Conservation (phyloP, 495 filamentous ascomycete genomes). For the Wilcoxina mikolae region DNA sequence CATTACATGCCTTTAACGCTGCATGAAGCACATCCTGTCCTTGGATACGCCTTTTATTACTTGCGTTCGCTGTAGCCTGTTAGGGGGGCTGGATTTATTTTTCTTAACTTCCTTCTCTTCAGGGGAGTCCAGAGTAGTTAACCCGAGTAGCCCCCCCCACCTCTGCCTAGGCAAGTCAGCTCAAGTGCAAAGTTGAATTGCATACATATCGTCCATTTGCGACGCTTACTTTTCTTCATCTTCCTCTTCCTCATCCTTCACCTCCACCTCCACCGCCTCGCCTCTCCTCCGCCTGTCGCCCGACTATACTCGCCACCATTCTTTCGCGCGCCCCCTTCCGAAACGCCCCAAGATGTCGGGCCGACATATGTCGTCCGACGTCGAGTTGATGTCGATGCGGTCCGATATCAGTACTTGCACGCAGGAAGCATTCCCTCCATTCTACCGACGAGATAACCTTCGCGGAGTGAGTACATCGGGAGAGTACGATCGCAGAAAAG, state of each 20-base stretch:
- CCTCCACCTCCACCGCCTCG: neutral
- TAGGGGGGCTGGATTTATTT: too few species aligned
- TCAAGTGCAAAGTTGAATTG: neutral
- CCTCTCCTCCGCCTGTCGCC: neutral
- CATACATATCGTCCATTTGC: neutral
- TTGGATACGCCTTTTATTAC: too few species aligned
- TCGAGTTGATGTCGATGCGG: constrained; percentile 4
- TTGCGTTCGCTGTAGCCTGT: too few species aligned
- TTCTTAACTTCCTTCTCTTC: too few species aligned
- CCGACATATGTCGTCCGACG: constrained; percentile 6
- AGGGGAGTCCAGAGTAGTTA: neutral
- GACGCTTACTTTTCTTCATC: neutral
- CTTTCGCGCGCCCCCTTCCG: neutral
- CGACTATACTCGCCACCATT: neutral
- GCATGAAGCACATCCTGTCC: too few species aligned
- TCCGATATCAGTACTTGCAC: constrained; percentile 3
- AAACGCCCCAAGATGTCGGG: neutral
- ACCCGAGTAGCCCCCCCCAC: neutral
- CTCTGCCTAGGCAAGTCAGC: neutral
- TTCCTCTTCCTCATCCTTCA: neutral
- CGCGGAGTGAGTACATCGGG: neutral
- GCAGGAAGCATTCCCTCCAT: constrained; percentile 12
- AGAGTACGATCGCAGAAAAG: constrained; percentile 1
- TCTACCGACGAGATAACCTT: constrained; percentile 9
- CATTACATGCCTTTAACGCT: too few species aligned